Evolutionary conservation across 257 asterid species (phyloP).

Genomic region (Gynochthodes officinalis): DNA sequence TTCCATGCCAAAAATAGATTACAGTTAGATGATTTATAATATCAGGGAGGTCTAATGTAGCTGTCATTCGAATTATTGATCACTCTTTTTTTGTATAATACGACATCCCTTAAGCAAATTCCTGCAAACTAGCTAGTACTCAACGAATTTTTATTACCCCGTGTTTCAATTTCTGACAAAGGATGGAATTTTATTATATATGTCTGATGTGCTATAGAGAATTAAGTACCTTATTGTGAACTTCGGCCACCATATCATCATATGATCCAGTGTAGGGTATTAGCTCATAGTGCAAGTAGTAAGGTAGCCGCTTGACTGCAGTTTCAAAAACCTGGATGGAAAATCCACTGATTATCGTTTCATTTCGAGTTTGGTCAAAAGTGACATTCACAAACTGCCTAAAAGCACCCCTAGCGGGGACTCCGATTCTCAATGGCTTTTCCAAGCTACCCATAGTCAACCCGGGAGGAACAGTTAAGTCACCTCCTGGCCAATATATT

Average conservation of each 20-base stretch:
- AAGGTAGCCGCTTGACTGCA: slow-evolving; percentile 38
- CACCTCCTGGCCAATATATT: slow-evolving; percentile 67
- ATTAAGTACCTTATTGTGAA: slow-evolving; percentile 49
- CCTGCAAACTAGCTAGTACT: too few relatives aligned
- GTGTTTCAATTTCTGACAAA: too few relatives aligned
- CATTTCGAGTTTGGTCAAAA: slow-evolving; percentile 26
- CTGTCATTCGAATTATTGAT: too few relatives aligned
- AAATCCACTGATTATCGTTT: slow-evolving; percentile 41
- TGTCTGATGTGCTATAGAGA: too few relatives aligned
- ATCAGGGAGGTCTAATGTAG: too few relatives aligned
- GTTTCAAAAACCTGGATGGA: slow-evolving; percentile 61
- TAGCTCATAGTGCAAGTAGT: slow-evolving; percentile 37
- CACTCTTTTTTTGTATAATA: too few relatives aligned
- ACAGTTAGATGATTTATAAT: not conserved
- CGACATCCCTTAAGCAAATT: too few relatives aligned
- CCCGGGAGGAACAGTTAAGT: slow-evolving; percentile 37
- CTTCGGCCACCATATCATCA: slow-evolving; percentile 52
- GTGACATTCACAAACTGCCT: slow-evolving; percentile 47
- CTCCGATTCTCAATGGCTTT: slow-evolving; percentile 47
- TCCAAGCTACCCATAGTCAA: slow-evolving; percentile 35
- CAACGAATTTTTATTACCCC: too few relatives aligned
- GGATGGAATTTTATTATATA: too few relatives aligned
- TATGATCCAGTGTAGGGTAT: slow-evolving; percentile 48
- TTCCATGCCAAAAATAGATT: not conserved
- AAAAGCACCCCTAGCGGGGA: slow-evolving; percentile 54